Base-by-base conservation (phyloP, 805 yeast genomes). In the Priceomyces melissophilus region DNA sequence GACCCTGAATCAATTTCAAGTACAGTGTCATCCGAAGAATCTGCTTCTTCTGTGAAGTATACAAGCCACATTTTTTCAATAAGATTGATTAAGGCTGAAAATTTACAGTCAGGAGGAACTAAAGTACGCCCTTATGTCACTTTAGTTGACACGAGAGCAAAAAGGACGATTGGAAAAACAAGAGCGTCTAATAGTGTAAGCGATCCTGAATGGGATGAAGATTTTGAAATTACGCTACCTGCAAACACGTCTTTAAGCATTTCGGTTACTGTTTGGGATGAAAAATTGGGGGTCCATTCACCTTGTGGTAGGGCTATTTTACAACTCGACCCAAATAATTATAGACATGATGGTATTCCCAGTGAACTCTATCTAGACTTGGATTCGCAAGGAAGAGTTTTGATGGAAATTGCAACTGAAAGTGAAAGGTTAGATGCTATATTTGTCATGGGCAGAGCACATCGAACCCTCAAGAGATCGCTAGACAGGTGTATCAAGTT, bases 151-250 rank as follows among this genome's bases (percentile, higher is more conserved):
- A 73, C 82, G 4, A 61, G 60, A 30, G 70, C 71, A 2, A 69
- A 77, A 30, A 70, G 65, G 38, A 79, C 79, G 23, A 65, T 86
- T 27, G 90, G 84, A 2, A 80, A 78, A 45, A 90, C 98, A 0
- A 70, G 86, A 49, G 75, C 82, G 0, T 67, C 85, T 3, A 67
- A 71, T 25, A 77, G 77, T 40, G 77, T 81, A 3, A 63, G 75
- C 27, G 79, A 81, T 50, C 96, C 97, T 0, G 77, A 75, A 11
- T 91, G 95, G 95, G 86, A 87, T 52, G 96, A 90, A 64, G 86
- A 84, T 42, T 87, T 88, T 57, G 96, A 88, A 57, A 43, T 68
- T 7, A 63, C 67, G 3, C 38, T 69, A 10, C 57, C 61, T 11
- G 69, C 73, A 0, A 61, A 69, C 15, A 60, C 73, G 2, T 55